phyloP scores from a whole-genome alignment of 352 stramenopile species.

The Aphanomyces euteiches region DNA sequence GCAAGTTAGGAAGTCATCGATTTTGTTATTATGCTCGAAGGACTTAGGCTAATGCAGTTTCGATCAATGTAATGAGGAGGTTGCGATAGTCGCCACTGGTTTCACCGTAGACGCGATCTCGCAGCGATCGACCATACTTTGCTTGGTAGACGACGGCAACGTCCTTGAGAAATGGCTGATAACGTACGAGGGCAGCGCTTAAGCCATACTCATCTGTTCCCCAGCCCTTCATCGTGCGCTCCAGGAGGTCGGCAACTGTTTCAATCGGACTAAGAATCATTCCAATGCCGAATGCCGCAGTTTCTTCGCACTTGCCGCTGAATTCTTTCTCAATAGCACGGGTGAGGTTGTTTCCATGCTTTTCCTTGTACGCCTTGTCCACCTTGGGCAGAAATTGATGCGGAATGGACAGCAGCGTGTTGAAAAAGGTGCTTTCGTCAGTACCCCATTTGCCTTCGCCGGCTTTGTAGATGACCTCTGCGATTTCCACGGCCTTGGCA shows the following conservation, averaged over 20 bases:
- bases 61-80: slow-evolving; percentile 58
- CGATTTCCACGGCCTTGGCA: slow-evolving; percentile 54
- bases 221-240: slow-evolving; percentile 72
- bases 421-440: slow-evolving; percentile 61
- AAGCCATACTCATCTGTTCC: slow-evolving; percentile 68
- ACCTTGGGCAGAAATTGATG: slow-evolving; percentile 56
- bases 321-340: slow-evolving; percentile 73
- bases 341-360: slow-evolving; percentile 61
- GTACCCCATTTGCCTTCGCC: slow-evolving; percentile 66
- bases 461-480: slow-evolving; percentile 61
- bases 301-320: slow-evolving; percentile 46
- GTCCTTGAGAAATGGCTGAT: slow-evolving; percentile 69
- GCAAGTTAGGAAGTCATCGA: neutral
- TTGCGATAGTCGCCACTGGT: slow-evolving; percentile 70
- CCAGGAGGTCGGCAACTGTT: slow-evolving; percentile 59
- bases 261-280: slow-evolving; percentile 60
- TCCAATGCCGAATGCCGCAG: slow-evolving; percentile 55
- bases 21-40: too few species aligned
- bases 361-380: slow-evolving; percentile 52
- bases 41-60: slow-evolving; percentile 25
- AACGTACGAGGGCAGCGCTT: slow-evolving; percentile 58
- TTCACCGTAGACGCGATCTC: slow-evolving; percentile 76
- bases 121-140: slow-evolving; percentile 68
- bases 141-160: slow-evolving; percentile 78
- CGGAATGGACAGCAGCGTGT: slow-evolving; percentile 48